Base-by-base conservation (phyloP, 148 eudicot genomes). In the Heliosperma pusillum region DNA sequence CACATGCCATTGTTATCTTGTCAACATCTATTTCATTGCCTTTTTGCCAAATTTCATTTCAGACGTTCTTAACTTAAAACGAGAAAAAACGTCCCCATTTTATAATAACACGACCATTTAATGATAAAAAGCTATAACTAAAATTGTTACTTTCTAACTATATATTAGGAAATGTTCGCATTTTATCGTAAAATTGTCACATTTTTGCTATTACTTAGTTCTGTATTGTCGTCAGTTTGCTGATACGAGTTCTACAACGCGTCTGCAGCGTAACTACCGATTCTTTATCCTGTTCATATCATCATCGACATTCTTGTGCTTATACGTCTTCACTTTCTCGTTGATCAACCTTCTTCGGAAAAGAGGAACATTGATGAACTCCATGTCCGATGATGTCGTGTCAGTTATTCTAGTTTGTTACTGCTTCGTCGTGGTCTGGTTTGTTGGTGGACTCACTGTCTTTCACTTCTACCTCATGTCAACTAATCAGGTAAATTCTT, bases 401-500 rank as follows among this genome's bases (percentile, higher is more conserved):
- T 89, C 97, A 42, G 93, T 86, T 69, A 24, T 86, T 72, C 91
- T 92, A 47, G 87, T 86, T 7, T 78, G 83, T 21, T 92, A 90
- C 74, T 86, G 90, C 83, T 92, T 92, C 70, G 77, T 92, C 50
- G 79, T 86, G 12, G 83, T 90, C 47, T 92, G 96, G 97, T 92
- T 92, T 70, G 91, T 92, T 1, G 97, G 97, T 3, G 97, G 97
- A 12, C 89, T 92, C 30, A 79, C 93, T 5, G 81, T 86, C 73
- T 92, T 92, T 75, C 97, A 90, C 77, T 74, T 90, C 66, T 92
- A 89, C 74, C 83, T 92, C 26, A 90, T 90, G 67, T 80, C 86
- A 82, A 87, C 89, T 33, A 92, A 92, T 73, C 97, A 92, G 97
- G 96, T 89, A 63, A n/a, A n/a, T n/a, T n/a, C n/a, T n/a, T n/a